Base-by-base conservation (phyloP, 768 basidiomycete genomes). In the Kwoniella heveanensis region DNA sequence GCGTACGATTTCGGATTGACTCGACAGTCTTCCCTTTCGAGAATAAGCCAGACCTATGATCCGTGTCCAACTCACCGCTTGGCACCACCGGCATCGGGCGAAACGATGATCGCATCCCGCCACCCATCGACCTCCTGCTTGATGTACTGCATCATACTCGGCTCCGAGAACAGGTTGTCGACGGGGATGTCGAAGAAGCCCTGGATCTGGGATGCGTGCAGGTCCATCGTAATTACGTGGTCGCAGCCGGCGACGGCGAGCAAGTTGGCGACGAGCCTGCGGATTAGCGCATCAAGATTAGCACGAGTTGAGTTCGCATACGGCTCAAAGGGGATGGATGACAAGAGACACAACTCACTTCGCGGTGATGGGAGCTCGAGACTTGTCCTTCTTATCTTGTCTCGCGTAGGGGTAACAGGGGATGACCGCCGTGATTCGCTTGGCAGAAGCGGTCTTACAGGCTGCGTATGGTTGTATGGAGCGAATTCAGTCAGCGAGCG, bases 341-440 rank as follows among this genome's bases (percentile, higher is more conserved):
- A 7, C 29, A 32, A 1, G 15, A 39, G 44, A 1, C 10, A 57
- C 9, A 27, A 71, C 74, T 65, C 57, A 81, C 83, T 97, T 99
- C 52, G 95, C 95, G 4, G 94, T 93, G 74, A 98, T 97, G 54
- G 95, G 95, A 7, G 94, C 95, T 66, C 95, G 85, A 72, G 92
- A 95, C 83, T 98, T 97, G 85, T 99, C 95, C 82, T 98, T 99
- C 81, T 97, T 97, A 83, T 99, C 96, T 81, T 98, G 96, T 62
- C 96, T 84, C 9, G 96, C 88, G 80, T 99, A 99, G 1, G 96
- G 95, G 82, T 92, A 99, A 36, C 96, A 86, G 46, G 96, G 96
- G 62, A 97, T 86, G 67, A 99, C 93, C n/a, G 95, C 96, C 6
- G 96, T 99, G 77, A 99, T 98, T 65, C 96, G 85, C 81, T 90